Evolutionary conservation across 2,329 filamentous ascomycete species (phyloP), one percentile per base, ranked within the genome.

Genomic region (Thyridium curvatum): DNA sequence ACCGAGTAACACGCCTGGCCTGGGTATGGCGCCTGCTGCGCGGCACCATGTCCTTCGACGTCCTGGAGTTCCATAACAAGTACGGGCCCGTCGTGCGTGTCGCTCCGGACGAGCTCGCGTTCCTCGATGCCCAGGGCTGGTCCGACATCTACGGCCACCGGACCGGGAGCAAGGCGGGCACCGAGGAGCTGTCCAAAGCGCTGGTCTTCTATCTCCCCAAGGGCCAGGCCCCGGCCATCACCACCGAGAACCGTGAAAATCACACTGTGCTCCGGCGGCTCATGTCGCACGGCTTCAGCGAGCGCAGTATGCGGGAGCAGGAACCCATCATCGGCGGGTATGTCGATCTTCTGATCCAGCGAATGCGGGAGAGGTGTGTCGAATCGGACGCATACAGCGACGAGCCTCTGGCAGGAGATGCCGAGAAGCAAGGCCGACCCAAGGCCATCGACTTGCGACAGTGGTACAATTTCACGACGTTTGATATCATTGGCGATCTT

Each of bases 21-120:
- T 42, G 21, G 21, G 21, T 26, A 10, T 42, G 34, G 2, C 41
- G 43, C 13, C 43, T 51, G 6, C 42, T 51, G 32, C 44, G 47
- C 18, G 50, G 50, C 16, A 43, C 46, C 12, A 47, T 43, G 37
- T 47, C 47, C n/a, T 49, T 52, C 38, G 45, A 48, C 39, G 45
- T 51, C n/a, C 46, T 50, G 31, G 39, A 42, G 17, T 39, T 47
- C 8, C 52, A 53, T 42, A 35, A 46, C 35, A 48, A 44, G 37
- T 53, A 54, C 35, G 52, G 50, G 5, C 55, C 58, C 2, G 59
- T 72, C 1, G 68, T 74, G 8, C 64, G 71, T 9, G 52, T 71
- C 32, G 60, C 59, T 4, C 69, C 71, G 3, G 57, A 68, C 41
- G 66, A 72, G 46, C 58, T 74, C 4, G 63, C 66, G 2, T 73